Percentiles rank a stretch among this genome's conserved stretches.
phyloP scores from a whole-genome alignment of 306 rosid genomes.

The Trichosanthes truncata region DNA sequence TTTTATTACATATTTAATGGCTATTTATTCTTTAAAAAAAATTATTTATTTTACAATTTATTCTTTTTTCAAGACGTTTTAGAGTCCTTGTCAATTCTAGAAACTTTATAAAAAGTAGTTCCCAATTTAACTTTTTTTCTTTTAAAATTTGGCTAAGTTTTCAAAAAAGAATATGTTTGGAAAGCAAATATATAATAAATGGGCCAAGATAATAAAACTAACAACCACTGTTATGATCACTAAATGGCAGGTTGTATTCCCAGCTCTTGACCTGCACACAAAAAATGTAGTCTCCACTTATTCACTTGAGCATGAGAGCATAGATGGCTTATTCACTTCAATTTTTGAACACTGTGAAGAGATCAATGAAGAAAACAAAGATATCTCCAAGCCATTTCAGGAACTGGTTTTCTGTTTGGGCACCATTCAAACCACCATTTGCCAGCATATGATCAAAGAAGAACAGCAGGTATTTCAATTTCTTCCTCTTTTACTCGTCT shows the following conservation, averaged over 20 bases:
- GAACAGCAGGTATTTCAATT: slow-evolving; percentile 60
- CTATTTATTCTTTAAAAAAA: too few relatives aligned
- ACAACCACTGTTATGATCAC: background rate
- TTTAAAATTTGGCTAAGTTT: background rate
- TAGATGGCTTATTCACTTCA: slow-evolving; percentile 44
- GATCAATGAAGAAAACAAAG: slow-evolving; percentile 26
- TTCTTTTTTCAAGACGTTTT: background rate
- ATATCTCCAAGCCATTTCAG: slow-evolving; percentile 44
- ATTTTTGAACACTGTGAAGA: slow-evolving; percentile 45
- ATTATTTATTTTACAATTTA: background rate
- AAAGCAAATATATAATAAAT: too few relatives aligned
- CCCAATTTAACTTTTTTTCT: background rate
- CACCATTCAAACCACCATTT: slow-evolving; percentile 42
- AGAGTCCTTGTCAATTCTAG: background rate
- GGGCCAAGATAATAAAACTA: background rate
- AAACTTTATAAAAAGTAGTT: background rate
- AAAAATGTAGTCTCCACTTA: slow-evolving; percentile 61
- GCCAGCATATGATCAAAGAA: slow-evolving; percentile 82
- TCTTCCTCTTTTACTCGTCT: background rate
- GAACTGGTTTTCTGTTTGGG: slow-evolving; percentile 63
- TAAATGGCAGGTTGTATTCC: slow-evolving; percentile 60
- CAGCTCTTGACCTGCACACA: slow-evolving; percentile 52
- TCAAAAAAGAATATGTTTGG: background rate
- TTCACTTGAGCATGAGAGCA: slow-evolving; percentile 63
- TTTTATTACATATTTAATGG: too few relatives aligned